phyloP scores from a whole-genome alignment of 768 basidiomycete species.

The Termitomyces bulborhizus region DNA sequence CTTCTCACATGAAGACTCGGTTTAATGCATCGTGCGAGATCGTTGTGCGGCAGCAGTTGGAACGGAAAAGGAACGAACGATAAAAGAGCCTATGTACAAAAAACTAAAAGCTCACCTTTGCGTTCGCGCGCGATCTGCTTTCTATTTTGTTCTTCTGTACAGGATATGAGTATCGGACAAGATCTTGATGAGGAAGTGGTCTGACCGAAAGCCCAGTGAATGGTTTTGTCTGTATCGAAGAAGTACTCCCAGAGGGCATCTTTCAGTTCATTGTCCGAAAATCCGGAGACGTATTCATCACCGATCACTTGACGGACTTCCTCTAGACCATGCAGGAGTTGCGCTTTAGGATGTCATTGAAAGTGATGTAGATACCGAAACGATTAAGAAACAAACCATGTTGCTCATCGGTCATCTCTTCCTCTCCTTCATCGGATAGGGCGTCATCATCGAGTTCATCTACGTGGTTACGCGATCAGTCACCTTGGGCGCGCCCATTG shows the following conservation, averaged over 20 bases:
- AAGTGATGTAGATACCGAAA: neutral
- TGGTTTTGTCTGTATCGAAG: slow-evolving; percentile 75
- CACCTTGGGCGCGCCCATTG: neutral
- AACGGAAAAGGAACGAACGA: slow-evolving; percentile 23
- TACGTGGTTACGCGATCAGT: slow-evolving; percentile 22
- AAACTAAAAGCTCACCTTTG: slow-evolving; percentile 67
- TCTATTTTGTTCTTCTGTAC: slow-evolving; percentile 63
- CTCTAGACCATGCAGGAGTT: slow-evolving; percentile 68
- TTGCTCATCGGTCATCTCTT: slow-evolving; percentile 78
- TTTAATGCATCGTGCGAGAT: slow-evolving; percentile 12
- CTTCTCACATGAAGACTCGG: slow-evolving; percentile 42
- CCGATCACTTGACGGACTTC: slow-evolving; percentile 67
- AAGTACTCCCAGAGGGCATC: slow-evolving; percentile 84
- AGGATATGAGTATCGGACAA: slow-evolving; percentile 10
- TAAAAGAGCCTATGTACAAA: slow-evolving; percentile 16
- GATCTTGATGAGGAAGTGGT: slow-evolving; percentile 2
- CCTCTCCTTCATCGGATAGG: slow-evolving; percentile 71
- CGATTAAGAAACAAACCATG: slow-evolving; percentile 42
- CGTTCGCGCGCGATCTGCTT: slow-evolving; percentile 61
- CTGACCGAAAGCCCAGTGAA: slow-evolving; percentile 72
- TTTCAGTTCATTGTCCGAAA: slow-evolving; percentile 70
- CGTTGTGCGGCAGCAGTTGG: slow-evolving; percentile 13
- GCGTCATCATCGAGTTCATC: slow-evolving; percentile 85
- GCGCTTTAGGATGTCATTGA: slow-evolving; percentile 30
- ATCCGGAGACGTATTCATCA: slow-evolving; percentile 51